Evolutionary conservation across 257 asterid species (phyloP).

Genomic region (Mitragyna speciosa): DNA sequence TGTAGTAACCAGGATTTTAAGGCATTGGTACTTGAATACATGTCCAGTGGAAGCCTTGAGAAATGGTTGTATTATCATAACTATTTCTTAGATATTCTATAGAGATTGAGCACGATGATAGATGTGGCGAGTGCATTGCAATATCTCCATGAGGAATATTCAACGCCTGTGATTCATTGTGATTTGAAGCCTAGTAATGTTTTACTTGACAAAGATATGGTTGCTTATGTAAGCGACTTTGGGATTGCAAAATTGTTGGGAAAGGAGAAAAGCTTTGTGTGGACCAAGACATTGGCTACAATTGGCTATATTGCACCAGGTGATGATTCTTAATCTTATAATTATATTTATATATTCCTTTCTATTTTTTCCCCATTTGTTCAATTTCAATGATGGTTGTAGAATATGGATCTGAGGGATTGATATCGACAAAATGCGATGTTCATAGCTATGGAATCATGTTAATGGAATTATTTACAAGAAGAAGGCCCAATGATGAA

Average conservation of each 20-base stretch:
- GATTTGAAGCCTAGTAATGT: neutral
- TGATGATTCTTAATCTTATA: neutral
- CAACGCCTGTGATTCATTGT: neutral
- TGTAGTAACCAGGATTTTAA: neutral
- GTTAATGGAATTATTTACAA: constrained; percentile 1
- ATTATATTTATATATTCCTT: neutral
- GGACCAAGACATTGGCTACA: neutral
- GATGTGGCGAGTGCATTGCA: neutral
- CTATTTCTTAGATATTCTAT: neutral
- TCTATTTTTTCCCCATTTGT: too few relatives aligned
- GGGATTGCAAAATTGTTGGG: neutral
- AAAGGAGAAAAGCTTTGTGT: too few relatives aligned
- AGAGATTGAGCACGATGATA: neutral
- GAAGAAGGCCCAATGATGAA: neutral
- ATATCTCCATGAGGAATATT: neutral
- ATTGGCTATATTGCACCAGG: constrained; percentile 1
- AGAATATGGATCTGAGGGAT: neutral
- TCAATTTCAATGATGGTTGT: neutral
- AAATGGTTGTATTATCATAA: neutral
- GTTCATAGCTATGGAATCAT: neutral
- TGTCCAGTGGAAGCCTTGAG: neutral
- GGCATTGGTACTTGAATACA: neutral
- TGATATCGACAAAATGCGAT: neutral
- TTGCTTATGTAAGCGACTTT: neutral
- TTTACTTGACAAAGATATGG: neutral